Evolutionary conservation across 495 filamentous ascomycete genomes (phyloP), one percentile per base, ranked within the genome.

Genomic region (Lineolata rhizophorae): DNA sequence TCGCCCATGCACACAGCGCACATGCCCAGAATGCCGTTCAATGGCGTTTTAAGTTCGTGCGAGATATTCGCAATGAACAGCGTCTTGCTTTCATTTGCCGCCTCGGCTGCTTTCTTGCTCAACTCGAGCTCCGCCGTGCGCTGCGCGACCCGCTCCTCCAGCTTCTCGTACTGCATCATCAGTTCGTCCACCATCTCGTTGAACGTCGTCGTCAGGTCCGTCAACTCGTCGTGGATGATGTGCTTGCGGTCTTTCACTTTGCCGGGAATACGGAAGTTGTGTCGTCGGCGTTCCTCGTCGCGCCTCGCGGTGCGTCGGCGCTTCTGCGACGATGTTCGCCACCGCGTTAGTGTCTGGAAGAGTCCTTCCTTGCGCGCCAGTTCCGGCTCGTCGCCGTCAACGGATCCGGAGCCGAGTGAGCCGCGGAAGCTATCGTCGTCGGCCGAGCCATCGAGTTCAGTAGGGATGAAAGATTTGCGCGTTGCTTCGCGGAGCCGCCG

Each of bases 1-100:
- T 92, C 83, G 34, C 77, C 73, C 78, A 91, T 82, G 46, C 76
- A 87, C 1, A 87, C 76, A 0, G 82, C 76, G 40, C 71, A 79
- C 81, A 92, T 92, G 30, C 84, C 84, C 19, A 94, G 55, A 40
- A 94, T 93, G 2, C 80, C 84, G 45, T 94, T 94, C 15, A 93
- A 52, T 0, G 84, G 84, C 1, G 84, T 93, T 48, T 90, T 83
- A 10, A 94, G 60, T 48, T 92, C 84, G 46, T 94, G 84, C 2
- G 81, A 90, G 18, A 94, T 91, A 42, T 94, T 94, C 18, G 84
- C 84, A 39, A 94, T 85, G 51, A 94, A 94, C 16, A 91, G 52
- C 4, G 84, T 91, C 54, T 94, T 92, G 57, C 79, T 87, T 50
- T 91, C 77, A 43, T 91, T 92, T 5, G 84, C 84, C 10, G 77